These are phyloP conservation scores for Conringia planisiliqua DNA, from an alignment of 345 rosid genomes.

Conservation along the genomic window DNA sequence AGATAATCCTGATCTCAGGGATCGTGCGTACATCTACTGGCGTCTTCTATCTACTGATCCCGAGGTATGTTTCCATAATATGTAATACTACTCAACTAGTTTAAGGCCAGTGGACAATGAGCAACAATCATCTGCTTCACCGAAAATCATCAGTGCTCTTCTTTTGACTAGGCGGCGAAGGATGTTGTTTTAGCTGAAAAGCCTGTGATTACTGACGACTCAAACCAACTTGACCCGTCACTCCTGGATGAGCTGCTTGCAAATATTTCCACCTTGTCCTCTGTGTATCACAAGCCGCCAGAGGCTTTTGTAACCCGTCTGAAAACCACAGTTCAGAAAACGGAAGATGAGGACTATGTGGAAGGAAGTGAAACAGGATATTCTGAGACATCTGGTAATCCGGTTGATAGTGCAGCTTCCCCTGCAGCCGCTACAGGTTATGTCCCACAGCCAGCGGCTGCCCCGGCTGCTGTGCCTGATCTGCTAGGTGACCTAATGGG, in stretches of 20 bases:
- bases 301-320: constrained; percentile 87
- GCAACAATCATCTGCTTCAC: constrained; percentile 20
- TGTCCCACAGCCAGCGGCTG: constrained; percentile 44
- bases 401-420: constrained; percentile 50
- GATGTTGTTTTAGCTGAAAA: constrained; percentile 97
- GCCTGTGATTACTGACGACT: constrained; percentile 92
- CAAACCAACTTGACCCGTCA: constrained; percentile 84
- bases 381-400: constrained; percentile 57
- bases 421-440: constrained; percentile 50
- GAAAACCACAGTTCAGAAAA: constrained; percentile 62
- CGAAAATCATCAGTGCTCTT: constrained; percentile 16
- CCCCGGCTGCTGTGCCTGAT: constrained; percentile 68
- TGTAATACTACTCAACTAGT: constrained; percentile 5
- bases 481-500: constrained; percentile 85
- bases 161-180: constrained; percentile 76
- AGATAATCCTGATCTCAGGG: constrained; percentile 96
- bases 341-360: constrained; percentile 86
- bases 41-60: constrained; percentile 94
- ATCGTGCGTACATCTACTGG: constrained; percentile 97
- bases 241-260: constrained; percentile 97
- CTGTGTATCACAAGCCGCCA: constrained; percentile 95
- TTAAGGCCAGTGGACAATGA: background rate
- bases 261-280: constrained; percentile 86
- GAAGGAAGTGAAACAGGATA: constrained; percentile 65
- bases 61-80: constrained; percentile 51